Evolutionary conservation across 2,329 filamentous ascomycete genomes (phyloP), one percentile per base, ranked within the genome.

Genomic region (Albifimbria verrucaria): DNA sequence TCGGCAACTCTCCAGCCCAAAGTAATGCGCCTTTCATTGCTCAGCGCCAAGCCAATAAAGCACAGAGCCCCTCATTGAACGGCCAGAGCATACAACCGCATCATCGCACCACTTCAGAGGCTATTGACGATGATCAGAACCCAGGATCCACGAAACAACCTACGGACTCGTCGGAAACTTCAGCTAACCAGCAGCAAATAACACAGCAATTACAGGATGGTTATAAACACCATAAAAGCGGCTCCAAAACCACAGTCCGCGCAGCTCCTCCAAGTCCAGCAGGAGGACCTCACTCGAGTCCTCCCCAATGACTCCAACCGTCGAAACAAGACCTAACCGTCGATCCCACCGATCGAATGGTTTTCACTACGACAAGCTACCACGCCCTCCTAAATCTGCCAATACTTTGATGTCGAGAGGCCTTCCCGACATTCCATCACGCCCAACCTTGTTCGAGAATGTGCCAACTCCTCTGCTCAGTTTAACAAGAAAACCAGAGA

Each of bases 371-470:
- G 72, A 75, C n/a, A 74, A 72, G 56, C 58, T 68, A 21, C 54
- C 58, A 18, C 64, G 69, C 22, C 54, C 65, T n/a, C 53, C 65
- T 1, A 73, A 69, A 52, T 54, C 63, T 1, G 60, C 49, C n/a
- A 53, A 60, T 4, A 56, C 59, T 7, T 51, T 65, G 2, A 60
- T 68, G 4, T 52, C 58, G 32, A 62, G 65, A 21, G 60, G 59
- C 10, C 64, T 73, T 10, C 67, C 69, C 2, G 71, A 72, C 41
- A 64, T 72, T 20, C 67, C 72, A 5, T 54, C 64, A 1, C 69
- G 68, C 39, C 67, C 71, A 5, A 65, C 65, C 0, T 73, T 74
- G 44, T 73, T 73, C 43, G 72, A 74, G 46, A 72, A 72, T 42
- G 59, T 74, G 3, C 60, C 68, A 4, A 56, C 66, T 28, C 64